These are phyloP conservation scores for Craspedostauros australis DNA, from an alignment of 108 stramenopile species.

Conservation along the genomic window DNA sequence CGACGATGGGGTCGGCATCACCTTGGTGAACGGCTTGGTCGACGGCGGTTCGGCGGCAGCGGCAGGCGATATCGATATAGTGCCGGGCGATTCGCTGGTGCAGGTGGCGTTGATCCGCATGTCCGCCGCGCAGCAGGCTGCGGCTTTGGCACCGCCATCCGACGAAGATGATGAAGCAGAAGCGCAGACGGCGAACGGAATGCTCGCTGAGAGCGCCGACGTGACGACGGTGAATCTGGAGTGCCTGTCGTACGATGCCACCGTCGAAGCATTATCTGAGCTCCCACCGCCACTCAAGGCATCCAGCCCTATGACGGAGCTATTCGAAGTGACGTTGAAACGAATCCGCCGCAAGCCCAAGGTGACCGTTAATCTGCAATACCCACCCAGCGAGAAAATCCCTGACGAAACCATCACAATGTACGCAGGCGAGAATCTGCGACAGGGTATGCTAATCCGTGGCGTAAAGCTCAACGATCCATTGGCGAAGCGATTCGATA, in stretches of 20 bases:
- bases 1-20: slow-evolving; percentile 69
- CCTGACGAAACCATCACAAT: slow-evolving; percentile 53
- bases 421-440: slow-evolving; percentile 71
- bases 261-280: slow-evolving; percentile 45
- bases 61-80: slow-evolving; percentile 36
- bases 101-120: slow-evolving; percentile 31
- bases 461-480: slow-evolving; percentile 76
- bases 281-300: too few species aligned
- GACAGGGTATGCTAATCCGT: slow-evolving; percentile 60
- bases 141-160: too few species aligned
- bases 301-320: too few species aligned
- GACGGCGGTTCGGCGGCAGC: slow-evolving; percentile 41
- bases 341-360: slow-evolving; percentile 59
- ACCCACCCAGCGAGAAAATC: slow-evolving; percentile 51
- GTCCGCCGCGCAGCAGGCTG: too few species aligned
- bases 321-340: slow-evolving; percentile 49
- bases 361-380: slow-evolving; percentile 58
- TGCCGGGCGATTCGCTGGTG: slow-evolving; percentile 56
- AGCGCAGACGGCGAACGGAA: too few species aligned
- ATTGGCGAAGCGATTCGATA: slow-evolving; percentile 45
- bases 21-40: slow-evolving; percentile 50
- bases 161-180: too few species aligned
- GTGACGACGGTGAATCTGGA: too few species aligned
- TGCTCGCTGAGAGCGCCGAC: too few species aligned
- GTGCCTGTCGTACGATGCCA: slow-evolving; percentile 56